These are phyloP conservation scores for Heliocybe sulcata DNA, from an alignment of 1,284 basidiomycete genomes.

Conservation along the genomic window DNA sequence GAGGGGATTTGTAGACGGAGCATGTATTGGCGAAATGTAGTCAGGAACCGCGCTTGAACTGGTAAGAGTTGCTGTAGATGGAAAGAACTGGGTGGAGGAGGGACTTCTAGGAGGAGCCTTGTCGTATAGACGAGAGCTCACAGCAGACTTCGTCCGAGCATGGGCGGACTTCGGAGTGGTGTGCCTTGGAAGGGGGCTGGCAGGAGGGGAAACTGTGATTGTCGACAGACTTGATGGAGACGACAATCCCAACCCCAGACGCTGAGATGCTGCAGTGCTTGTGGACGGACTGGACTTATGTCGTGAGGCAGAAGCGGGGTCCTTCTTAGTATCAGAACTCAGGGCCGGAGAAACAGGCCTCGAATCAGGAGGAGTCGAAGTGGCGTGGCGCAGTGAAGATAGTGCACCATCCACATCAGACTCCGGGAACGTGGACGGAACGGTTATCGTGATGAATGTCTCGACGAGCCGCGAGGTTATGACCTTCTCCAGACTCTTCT, in stretches of 20 bases:
- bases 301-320: background rate
- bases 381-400: background rate
- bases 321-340: background rate
- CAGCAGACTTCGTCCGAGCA: constrained; percentile 4
- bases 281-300: background rate
- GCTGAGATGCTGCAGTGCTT: background rate
- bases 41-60: constrained; percentile 28
- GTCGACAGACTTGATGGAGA: constrained; percentile 6
- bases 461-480: constrained; percentile 72
- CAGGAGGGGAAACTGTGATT: constrained; percentile 6
- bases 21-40: constrained; percentile 65
- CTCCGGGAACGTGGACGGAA: constrained; percentile 16
- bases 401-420: background rate
- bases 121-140: constrained; percentile 10
- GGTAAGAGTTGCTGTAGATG: constrained; percentile 6
- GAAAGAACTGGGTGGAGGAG: background rate
- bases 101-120: constrained; percentile 7
- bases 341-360: background rate
- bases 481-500: constrained; percentile 59
- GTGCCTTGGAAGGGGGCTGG: constrained; percentile 8
- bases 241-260: constrained; percentile 1
- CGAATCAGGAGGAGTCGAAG: background rate
- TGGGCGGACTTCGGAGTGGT: constrained; percentile 7
- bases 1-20: constrained; percentile 70
- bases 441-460: constrained; percentile 60